Evolutionary conservation across 1,139 yeast species (phyloP), one percentile per base, ranked within the genome.

Genomic region (Yamadazyma diddensiae): DNA sequence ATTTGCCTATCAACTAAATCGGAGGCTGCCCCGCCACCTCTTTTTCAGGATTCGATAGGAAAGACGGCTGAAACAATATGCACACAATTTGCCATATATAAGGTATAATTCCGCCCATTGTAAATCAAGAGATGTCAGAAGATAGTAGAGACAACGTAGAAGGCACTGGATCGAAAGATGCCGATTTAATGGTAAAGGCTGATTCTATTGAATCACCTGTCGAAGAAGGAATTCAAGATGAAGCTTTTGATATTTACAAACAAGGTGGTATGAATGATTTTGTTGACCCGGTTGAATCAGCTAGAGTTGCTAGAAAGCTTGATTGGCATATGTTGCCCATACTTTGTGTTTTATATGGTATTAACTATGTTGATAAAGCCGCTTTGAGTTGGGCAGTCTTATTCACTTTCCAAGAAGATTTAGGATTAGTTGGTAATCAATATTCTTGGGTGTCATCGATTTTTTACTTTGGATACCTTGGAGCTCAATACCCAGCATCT

Each of bases 331-430:
- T 53, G 14, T 43, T 53, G 28, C 47, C 50, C 7, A 28, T 38
- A 6, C 35, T 44, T 39, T 35, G 41, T 9, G 15, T 39, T 21
- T 28, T 43, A 7, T 39, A 37, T 28, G 39, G 42, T 15, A 36
- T 47, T 20, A 45, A 46, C 29, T 45, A 47, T 22, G 45, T 46
- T 28, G 53, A 49, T 39, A 49, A 49, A 27, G 35, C 43, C 26
- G 33, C 41, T 18, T 40, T 47, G 19, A 33, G 45, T 11, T 39
- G 66, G 42, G 73, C 75, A 5, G 69, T 71, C 12, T 62, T 70
- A 1, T 62, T 64, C 32, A 71, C 68, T 5, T 56, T 58, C 38
- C 49, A 44, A 31, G 49, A 36, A 13, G 33, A 29, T 17, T 12
- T 39, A 15, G 53, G 38, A 31, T 36, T 49, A 31, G 38, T 31